phyloP scores from a whole-genome alignment of 192 early-diverging fungal genomes.

The Neocallimastix lanati region DNA sequence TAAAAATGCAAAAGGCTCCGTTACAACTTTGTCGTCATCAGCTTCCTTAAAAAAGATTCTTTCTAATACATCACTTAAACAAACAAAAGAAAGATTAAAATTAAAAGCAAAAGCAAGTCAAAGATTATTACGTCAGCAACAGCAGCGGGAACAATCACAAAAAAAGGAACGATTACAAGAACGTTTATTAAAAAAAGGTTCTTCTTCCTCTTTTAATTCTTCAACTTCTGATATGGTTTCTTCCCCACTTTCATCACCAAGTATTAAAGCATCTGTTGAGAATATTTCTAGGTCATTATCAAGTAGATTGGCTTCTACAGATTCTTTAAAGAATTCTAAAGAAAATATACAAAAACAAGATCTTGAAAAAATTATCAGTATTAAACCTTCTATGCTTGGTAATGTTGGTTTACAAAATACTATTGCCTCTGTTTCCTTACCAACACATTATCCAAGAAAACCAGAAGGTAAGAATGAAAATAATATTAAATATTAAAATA shows the following conservation, averaged over 20 bases:
- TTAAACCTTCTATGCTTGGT: slow-evolving; percentile 60
- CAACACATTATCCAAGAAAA: slow-evolving; percentile 28
- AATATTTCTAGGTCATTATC: neutral
- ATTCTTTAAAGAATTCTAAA: neutral
- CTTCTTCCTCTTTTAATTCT: neutral
- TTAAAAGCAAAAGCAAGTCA: neutral
- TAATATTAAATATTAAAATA: neutral
- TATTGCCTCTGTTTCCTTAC: slow-evolving; percentile 34
- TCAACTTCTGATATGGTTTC: neutral
- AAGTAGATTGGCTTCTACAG: neutral
- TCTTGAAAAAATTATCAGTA: slow-evolving; percentile 26
- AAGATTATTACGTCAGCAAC: neutral
- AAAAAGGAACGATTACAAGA: neutral
- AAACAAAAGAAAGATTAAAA: neutral
- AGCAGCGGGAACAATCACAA: neutral
- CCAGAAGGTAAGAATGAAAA: slow-evolving; percentile 39
- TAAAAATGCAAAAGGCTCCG: neutral
- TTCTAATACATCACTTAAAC: neutral
- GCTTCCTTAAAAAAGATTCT: neutral
- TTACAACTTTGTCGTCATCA: neutral
- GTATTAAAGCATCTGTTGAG: neutral
- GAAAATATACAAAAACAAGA: neutral
- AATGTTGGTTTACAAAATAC: slow-evolving; percentile 95
- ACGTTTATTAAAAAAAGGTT: neutral
- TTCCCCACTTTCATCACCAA: neutral